Base-by-base conservation (phyloP, 305 asterid species). In the Lippia alba region DNA sequence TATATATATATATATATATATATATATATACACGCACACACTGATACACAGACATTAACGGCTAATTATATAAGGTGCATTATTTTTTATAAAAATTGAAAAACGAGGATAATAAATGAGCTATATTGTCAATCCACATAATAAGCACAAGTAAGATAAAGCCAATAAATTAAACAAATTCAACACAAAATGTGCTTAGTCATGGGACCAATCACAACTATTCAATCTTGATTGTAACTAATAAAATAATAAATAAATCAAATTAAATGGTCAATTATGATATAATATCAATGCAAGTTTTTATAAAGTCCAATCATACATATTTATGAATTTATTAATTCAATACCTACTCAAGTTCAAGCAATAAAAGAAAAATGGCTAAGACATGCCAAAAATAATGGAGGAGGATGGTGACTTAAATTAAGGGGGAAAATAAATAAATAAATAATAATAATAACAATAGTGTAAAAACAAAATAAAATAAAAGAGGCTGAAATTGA, bases 371-470 rank as follows among this genome's bases (percentile, higher is more conserved):
- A 49, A 19, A 61, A 71, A 9, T 46, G 49, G 51, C 15, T 15
- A 40, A 69, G 12, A 54, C 55, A 10, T 33, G 30, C 10, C 55
- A 40, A 66, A 20, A 54, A 48, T 10, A 66, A 56, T 66, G 34
- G 45, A 72, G 24, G 16, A 45, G 8, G 75, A 72, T 8, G 14
- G 75, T 48, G 78, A 72, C 78, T 15, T 34, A 15, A 36, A 36
- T 72, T 66, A 24, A 36, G 1, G 41, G 41, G 41, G 9, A 24
- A 24, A 24, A 24, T n/a, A 34, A 34, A 2, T 34, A 34, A 36
- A 65, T 2, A 20, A 36, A 20, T 18, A 39, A 5, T 12, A 56
- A 34, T 12, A 56, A 34, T 10, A 19, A 19, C 3, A 70, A 10
- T 44, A 61, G 33, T 6, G n/a, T 17, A 68, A 11, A 12, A 58